Percentiles rank a stretch among this genome's conserved stretches.
These are phyloP conservation scores for Wickerhamiella kurtzmanii DNA, from an alignment of 805 yeast species.

Conservation along the genomic window DNA sequence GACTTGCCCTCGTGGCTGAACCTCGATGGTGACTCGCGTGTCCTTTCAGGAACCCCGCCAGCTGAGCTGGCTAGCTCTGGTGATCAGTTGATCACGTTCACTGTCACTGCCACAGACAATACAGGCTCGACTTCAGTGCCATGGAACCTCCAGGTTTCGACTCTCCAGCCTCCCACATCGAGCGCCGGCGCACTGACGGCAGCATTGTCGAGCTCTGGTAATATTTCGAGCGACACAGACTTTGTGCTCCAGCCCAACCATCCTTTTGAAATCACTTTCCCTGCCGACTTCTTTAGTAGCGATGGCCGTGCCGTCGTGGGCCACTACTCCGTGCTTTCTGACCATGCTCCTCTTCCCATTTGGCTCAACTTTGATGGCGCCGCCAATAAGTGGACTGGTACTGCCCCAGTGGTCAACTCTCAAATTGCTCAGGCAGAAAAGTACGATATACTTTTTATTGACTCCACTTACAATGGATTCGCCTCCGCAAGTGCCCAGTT, in stretches of 20 bases:
- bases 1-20: constrained; percentile 66
- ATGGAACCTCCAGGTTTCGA: constrained; percentile 49
- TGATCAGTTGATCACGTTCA: constrained; percentile 34
- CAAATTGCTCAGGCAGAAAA: constrained; percentile 73
- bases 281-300: constrained; percentile 42
- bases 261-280: constrained; percentile 51
- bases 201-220: constrained; percentile 51
- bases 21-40: constrained; percentile 49
- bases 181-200: constrained; percentile 33
- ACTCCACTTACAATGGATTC: constrained; percentile 63
- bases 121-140: constrained; percentile 35
- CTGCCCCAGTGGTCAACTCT: constrained; percentile 77
- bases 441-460: constrained; percentile 60
- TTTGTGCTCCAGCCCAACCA: constrained; percentile 61
- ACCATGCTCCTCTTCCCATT: constrained; percentile 78
- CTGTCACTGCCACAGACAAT: constrained; percentile 50
- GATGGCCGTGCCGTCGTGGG: constrained; percentile 41
- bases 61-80: constrained; percentile 24
- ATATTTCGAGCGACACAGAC: constrained; percentile 64
- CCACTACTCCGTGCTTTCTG: constrained; percentile 69
- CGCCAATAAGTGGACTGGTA: constrained; percentile 61
- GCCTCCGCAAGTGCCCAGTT: constrained; percentile 60
- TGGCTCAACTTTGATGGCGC: constrained; percentile 66
- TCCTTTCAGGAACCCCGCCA: constrained; percentile 53
- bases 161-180: constrained; percentile 40